A percentile compares a stretch with the other conserved stretches of the same genome.
These are phyloP conservation scores for Posidonia oceanica DNA, from an alignment of 116 monocot genomes.

Conservation along the genomic window DNA sequence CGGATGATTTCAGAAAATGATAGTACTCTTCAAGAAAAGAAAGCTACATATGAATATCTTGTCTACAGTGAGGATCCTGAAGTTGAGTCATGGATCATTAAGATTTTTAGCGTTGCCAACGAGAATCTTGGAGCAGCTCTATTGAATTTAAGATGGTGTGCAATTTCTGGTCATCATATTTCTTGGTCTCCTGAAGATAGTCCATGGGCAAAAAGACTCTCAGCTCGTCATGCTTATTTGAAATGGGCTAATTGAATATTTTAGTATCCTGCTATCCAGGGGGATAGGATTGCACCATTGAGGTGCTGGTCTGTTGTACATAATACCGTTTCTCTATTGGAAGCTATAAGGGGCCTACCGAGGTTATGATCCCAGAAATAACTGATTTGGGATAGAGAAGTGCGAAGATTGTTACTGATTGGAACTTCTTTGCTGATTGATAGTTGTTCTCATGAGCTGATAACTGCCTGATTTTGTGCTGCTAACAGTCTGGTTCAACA, in stretches of 20 bases:
- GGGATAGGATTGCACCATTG: too few relatives aligned
- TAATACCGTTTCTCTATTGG: too few relatives aligned
- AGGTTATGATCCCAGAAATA: too few relatives aligned
- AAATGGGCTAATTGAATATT: background rate
- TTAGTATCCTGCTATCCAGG: too few relatives aligned
- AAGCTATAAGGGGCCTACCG: too few relatives aligned
- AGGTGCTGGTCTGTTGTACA: too few relatives aligned
- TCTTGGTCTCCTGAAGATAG: conserved; percentile 73
- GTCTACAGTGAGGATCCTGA: conserved; percentile 54
- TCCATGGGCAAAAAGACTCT: conserved; percentile 67
- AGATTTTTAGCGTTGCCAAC: conserved; percentile 36
- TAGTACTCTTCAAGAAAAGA: conserved; percentile 24
- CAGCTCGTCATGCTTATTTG: conserved; percentile 9
- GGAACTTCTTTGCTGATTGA: too few relatives aligned
- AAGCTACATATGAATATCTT: conserved; percentile 46
- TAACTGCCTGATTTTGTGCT: too few relatives aligned
- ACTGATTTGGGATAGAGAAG: too few relatives aligned
- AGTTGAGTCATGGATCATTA: conserved; percentile 45
- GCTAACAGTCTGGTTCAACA: too few relatives aligned
- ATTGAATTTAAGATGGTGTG: conserved; percentile 63
- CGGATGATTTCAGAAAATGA: conserved; percentile 78
- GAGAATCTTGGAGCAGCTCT: conserved; percentile 67
- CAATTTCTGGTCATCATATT: conserved; percentile 33
- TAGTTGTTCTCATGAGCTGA: too few relatives aligned
- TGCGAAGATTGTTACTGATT: too few relatives aligned